Evolutionary conservation across 2,329 filamentous ascomycete species (phyloP).

Genomic region (Cladosporium velox): DNA sequence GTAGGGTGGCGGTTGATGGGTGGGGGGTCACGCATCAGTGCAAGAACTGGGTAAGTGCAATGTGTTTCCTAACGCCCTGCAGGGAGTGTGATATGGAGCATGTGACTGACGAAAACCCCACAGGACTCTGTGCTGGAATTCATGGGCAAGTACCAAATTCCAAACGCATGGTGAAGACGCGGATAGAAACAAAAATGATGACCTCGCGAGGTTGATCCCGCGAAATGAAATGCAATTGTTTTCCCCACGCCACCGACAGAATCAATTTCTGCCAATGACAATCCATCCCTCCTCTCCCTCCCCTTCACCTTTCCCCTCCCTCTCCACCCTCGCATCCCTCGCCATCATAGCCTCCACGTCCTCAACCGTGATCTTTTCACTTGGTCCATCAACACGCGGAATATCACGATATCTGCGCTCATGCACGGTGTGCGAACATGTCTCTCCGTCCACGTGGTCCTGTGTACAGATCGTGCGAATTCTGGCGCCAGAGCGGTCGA

Average conservation of each 20-base stretch:
- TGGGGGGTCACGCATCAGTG: slow-evolving; percentile 38
- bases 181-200: background rate
- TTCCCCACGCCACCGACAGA: background rate
- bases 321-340: background rate
- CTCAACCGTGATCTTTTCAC: background rate
- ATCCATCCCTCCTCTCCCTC: background rate
- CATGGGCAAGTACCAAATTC: slow-evolving; percentile 24
- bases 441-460: background rate
- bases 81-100: background rate
- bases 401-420: background rate
- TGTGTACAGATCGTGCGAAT: background rate
- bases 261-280: background rate
- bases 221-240: background rate
- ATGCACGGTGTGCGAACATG: background rate
- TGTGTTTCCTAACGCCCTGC: background rate
- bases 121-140: slow-evolving; percentile 26
- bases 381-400: background rate
- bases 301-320: background rate
- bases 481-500: background rate
- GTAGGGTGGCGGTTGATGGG: slow-evolving; percentile 38
- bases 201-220: background rate
- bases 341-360: background rate
- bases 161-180: slow-evolving; percentile 8
- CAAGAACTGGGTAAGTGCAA: slow-evolving; percentile 32
- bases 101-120: background rate